These are phyloP conservation scores for Talaromyces adpressus DNA, from an alignment of 495 filamentous ascomycete genomes.

Conservation along the genomic window DNA sequence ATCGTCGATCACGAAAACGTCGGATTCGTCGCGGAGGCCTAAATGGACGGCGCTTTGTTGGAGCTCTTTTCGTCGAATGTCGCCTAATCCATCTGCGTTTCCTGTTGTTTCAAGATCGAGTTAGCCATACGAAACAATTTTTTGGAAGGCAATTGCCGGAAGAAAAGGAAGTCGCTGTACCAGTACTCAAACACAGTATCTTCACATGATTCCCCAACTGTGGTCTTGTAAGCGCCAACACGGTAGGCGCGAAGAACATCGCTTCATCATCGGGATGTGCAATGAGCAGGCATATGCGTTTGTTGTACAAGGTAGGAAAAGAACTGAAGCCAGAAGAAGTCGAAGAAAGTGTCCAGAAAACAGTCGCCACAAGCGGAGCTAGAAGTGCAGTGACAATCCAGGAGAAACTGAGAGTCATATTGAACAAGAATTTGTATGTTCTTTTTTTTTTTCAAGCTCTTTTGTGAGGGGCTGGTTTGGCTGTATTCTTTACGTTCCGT, in stretches of 20 bases:
- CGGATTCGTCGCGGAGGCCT: conserved; percentile 62
- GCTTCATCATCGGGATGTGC: conserved; percentile 98
- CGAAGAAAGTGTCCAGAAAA: conserved; percentile 43
- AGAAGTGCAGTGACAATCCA: conserved; percentile 26
- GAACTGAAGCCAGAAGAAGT: conserved; percentile 57
- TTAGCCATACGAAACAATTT: background rate
- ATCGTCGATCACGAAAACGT: conserved; percentile 78
- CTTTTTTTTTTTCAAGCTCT: background rate
- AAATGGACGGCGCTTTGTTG: conserved; percentile 66
- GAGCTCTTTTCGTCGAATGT: conserved; percentile 75
- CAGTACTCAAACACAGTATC: conserved; percentile 85
- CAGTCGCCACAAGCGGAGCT: conserved; percentile 22
- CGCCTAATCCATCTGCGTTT: conserved; percentile 80
- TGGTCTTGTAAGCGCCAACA: conserved; percentile 69
- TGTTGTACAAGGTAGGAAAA: conserved; percentile 66
- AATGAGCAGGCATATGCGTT: conserved; percentile 83
- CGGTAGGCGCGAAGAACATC: conserved; percentile 95
- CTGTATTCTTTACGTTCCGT: background rate
- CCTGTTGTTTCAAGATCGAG: conserved; percentile 32
- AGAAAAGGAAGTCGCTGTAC: conserved; percentile 30
- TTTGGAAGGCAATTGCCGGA: background rate
- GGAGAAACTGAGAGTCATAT: conserved; percentile 12
- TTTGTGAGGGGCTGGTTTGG: background rate
- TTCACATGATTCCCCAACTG: conserved; percentile 80
- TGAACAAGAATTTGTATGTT: background rate